Evolutionary conservation across 306 rosid genomes (phyloP).

Genomic region (Coriaria nepalensis): DNA sequence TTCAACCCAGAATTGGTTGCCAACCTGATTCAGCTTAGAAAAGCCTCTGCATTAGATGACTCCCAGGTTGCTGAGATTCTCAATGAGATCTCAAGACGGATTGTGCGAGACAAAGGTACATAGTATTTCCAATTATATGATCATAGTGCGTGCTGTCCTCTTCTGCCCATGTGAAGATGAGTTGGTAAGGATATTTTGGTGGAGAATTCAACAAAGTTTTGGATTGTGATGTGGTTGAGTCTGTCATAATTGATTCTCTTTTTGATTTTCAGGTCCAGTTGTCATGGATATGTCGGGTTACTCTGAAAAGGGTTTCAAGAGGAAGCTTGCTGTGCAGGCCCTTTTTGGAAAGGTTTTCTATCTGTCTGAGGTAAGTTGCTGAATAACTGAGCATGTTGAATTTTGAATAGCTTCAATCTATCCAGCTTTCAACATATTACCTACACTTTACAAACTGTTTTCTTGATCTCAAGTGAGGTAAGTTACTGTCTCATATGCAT

Average conservation of each 20-base stretch:
- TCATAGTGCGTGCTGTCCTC: neutral
- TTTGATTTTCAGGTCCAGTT: slow-evolving; percentile 64
- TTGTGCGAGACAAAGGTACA: slow-evolving; percentile 79
- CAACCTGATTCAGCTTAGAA: slow-evolving; percentile 58
- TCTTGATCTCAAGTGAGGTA: too few species aligned
- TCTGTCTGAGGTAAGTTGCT: slow-evolving; percentile 65
- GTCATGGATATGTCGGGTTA: slow-evolving; percentile 79
- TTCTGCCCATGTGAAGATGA: neutral
- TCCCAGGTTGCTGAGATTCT: slow-evolving; percentile 54
- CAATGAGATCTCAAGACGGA: slow-evolving; percentile 76
- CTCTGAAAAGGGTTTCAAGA: slow-evolving; percentile 88
- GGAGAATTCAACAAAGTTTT: too few species aligned
- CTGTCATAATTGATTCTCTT: neutral
- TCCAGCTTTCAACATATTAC: neutral
- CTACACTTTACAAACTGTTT: neutral
- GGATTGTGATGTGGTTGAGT: too few species aligned
- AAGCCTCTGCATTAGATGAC: slow-evolving; percentile 52
- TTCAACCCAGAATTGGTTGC: slow-evolving; percentile 77
- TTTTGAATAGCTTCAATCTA: neutral
- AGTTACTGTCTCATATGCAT: too few species aligned
- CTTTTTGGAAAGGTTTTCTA: slow-evolving; percentile 91
- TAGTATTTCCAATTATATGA: neutral
- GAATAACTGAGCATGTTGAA: slow-evolving; percentile 6
- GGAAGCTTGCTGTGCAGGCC: slow-evolving; percentile 84
- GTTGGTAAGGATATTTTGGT: neutral